Conservation (phyloP, 305 asterid species). For the Stenogyne calaminthoides region DNA sequence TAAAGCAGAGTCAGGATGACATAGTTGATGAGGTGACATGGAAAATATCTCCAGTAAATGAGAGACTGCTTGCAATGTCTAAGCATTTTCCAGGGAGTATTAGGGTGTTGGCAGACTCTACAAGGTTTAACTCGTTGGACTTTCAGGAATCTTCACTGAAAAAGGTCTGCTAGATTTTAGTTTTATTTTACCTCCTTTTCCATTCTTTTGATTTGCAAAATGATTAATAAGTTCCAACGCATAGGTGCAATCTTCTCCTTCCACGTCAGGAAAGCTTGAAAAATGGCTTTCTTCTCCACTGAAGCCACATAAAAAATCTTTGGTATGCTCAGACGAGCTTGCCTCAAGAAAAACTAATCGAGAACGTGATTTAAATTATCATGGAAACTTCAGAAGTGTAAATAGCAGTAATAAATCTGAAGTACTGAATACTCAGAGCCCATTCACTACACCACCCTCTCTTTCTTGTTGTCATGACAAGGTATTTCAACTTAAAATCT, state of each 20-base stretch:
- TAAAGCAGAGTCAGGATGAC: constrained; percentile 96
- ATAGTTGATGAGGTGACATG: constrained; percentile 82
- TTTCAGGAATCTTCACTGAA: constrained; percentile 69
- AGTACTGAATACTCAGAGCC: constrained; percentile 62
- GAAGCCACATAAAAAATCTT: constrained; percentile 56
- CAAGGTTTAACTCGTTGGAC: constrained; percentile 72
- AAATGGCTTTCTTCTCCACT: constrained; percentile 73
- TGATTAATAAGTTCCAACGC: constrained; percentile 28
- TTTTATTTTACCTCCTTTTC: constrained; percentile 21
- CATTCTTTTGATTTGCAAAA: constrained; percentile 22
- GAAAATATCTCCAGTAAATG: constrained; percentile 92
- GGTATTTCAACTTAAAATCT: constrained; percentile 48
- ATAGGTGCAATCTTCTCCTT: constrained; percentile 60
- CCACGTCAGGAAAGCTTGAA: constrained; percentile 62
- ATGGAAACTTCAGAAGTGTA: constrained; percentile 39
- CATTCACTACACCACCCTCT: constrained; percentile 95
- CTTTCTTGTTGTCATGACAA: constrained; percentile 70
- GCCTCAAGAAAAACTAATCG: constrained; percentile 38
- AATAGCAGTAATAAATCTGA: constrained; percentile 45
- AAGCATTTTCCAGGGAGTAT: constrained; percentile 69
- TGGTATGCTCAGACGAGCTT: constrained; percentile 45
- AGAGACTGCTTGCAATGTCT: constrained; percentile 78
- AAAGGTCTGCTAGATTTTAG: constrained; percentile 48
- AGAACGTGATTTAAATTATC: constrained; percentile 34
- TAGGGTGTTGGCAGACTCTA: constrained; percentile 76